Conservation (phyloP, 208 protist species). For the Phytomonas sp. region DNA sequence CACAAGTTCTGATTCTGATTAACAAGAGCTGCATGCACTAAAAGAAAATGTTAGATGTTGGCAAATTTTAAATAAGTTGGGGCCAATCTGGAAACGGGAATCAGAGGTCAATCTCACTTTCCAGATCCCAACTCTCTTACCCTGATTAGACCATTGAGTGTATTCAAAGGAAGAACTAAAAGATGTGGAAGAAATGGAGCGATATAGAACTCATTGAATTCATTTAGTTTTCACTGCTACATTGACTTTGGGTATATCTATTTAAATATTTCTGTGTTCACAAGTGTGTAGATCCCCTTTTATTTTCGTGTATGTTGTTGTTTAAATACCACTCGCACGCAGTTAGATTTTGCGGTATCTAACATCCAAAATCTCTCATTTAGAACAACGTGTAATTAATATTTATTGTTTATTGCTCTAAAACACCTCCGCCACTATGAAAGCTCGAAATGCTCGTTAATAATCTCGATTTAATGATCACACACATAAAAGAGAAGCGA, state of each 20-base stretch:
- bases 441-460: not conserved
- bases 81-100: not conserved
- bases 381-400: not conserved
- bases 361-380: not conserved
- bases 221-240: slow-evolving; percentile 4
- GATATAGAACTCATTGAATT: not conserved
- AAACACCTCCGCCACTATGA: not conserved
- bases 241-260: not conserved
- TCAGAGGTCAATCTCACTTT: not conserved
- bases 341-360: not conserved
- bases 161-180: not conserved
- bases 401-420: not conserved
- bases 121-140: not conserved
- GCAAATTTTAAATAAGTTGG: not conserved
- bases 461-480: not conserved
- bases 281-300: not conserved
- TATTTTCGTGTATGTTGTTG: not conserved
- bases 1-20: slow-evolving; percentile 29
- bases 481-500: not conserved
- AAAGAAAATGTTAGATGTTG: not conserved
- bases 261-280: not conserved
- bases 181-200: not conserved
- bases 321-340: not conserved
- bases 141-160: not conserved
- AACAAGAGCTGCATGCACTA: not conserved